phyloP scores from a whole-genome alignment of 2,329 filamentous ascomycete species.

The Fusarium zealandicum region DNA sequence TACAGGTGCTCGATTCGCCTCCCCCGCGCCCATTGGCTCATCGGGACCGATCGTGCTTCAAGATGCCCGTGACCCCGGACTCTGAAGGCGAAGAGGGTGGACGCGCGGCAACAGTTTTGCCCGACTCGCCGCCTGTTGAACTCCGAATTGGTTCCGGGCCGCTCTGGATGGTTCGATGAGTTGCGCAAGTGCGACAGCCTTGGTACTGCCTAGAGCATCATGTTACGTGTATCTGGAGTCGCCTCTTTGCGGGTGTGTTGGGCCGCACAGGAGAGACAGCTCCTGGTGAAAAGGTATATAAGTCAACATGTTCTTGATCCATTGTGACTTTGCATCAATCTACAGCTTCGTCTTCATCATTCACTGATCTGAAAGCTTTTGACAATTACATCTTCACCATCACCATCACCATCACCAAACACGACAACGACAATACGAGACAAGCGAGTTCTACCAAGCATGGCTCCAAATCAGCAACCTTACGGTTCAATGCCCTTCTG shows the following conservation, averaged over 20 bases:
- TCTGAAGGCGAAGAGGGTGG: conserved; percentile 17
- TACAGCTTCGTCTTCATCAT: conserved; percentile 16
- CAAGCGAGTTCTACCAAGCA: conserved; percentile 22
- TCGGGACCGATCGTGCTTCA: conserved; percentile 30
- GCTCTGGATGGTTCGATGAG: conserved; percentile 36
- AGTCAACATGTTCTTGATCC: conserved; percentile 16
- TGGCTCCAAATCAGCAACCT: conserved; percentile 37
- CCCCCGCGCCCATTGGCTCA: conserved; percentile 22
- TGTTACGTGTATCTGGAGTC: conserved; percentile 32
- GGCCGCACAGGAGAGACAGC: conserved; percentile 20
- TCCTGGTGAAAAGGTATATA: conserved; percentile 21
- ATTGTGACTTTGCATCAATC: conserved; percentile 5
- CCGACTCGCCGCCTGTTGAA: conserved; percentile 11
- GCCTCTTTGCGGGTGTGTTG: conserved; percentile 27
- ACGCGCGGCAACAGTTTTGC: conserved; percentile 36
- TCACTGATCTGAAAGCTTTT: conserved; percentile 13
- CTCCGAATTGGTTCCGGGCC: conserved; percentile 19
- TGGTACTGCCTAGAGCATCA: conserved; percentile 38
- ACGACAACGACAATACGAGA: too few species aligned
- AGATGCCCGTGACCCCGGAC: conserved; percentile 9
- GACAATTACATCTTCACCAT: not conserved
- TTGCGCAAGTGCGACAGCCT: conserved; percentile 24
- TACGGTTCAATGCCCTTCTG: conserved; percentile 41
- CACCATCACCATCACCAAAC: conserved; percentile 1
- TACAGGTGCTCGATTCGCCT: conserved; percentile 13